Evolutionary conservation across 2,329 filamentous ascomycete species (phyloP).

Genomic region (Arthrobotrys sinensis): DNA sequence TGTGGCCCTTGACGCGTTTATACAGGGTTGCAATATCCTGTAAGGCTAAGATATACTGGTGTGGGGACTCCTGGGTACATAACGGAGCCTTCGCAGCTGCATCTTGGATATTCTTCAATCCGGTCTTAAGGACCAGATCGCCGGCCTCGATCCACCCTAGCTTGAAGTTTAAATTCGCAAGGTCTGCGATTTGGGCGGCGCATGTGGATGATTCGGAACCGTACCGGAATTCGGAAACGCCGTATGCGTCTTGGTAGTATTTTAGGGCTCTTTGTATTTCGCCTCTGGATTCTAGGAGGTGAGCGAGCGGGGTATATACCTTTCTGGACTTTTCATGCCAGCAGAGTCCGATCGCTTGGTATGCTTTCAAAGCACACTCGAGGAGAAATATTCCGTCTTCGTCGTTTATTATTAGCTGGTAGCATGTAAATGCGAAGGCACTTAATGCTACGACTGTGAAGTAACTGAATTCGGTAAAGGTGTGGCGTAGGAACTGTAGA

Average conservation of each 20-base stretch:
- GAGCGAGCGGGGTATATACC: background rate
- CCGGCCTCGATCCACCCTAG: background rate
- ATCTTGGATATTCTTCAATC: conserved; percentile 3
- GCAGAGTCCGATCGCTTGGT: background rate
- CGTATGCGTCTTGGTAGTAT: conserved; percentile 6
- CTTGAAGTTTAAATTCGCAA: background rate
- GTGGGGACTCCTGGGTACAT: background rate
- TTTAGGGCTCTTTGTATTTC: background rate
- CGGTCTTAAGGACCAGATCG: background rate
- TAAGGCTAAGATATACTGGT: background rate
- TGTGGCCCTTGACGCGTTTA: background rate
- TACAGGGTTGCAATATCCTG: background rate
- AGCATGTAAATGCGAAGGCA: conserved; percentile 2
- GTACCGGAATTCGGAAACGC: background rate
- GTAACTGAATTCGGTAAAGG: conserved; percentile 19
- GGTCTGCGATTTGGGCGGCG: background rate
- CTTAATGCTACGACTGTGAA: conserved; percentile 22
- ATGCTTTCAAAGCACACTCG: conserved; percentile 14
- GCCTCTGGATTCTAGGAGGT: background rate
- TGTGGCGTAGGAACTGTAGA: conserved; percentile 8
- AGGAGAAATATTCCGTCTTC: conserved; percentile 3
- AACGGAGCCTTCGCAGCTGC: background rate
- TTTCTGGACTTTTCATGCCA: background rate
- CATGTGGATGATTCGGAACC: background rate
- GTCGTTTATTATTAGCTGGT: background rate